Conservation (phyloP, 352 stramenopile genomes). For the Phytophthora agathidicida region DNA sequence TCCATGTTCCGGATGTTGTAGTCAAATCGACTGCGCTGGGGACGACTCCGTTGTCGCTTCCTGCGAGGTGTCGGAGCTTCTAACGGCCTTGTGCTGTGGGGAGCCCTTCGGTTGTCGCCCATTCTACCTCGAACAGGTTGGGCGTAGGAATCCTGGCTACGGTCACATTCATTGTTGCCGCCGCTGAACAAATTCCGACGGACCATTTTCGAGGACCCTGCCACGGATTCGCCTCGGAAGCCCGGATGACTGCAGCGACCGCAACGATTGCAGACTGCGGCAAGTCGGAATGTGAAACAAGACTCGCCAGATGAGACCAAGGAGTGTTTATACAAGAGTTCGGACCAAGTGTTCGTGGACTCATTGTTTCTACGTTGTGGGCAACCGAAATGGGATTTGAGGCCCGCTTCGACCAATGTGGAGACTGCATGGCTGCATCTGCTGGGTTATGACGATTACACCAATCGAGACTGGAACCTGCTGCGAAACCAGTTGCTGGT, state of each 20-base stretch:
- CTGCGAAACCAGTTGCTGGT: constrained; percentile 22
- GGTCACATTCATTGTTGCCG: constrained; percentile 1
- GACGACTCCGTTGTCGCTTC: constrained; percentile 11
- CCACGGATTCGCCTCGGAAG: constrained; percentile 8
- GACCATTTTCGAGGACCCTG: constrained; percentile 16
- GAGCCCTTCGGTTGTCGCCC: constrained; percentile 12
- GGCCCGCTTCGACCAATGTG: constrained; percentile 12
- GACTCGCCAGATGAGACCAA: constrained; percentile 17
- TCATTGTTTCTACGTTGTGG: constrained; percentile 28
- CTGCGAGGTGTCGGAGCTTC: constrained; percentile 8
- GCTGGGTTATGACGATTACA: constrained; percentile 11
- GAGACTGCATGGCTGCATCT: constrained; percentile 15
- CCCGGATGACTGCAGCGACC: neutral
- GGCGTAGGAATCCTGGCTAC: constrained; percentile 3
- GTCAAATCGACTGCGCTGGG: constrained; percentile 11
- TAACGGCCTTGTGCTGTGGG: constrained; percentile 9
- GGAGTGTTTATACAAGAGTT: constrained; percentile 5
- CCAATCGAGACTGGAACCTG: constrained; percentile 22
- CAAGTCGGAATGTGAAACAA: constrained; percentile 22
- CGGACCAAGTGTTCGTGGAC: constrained; percentile 24
- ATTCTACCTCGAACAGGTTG: constrained; percentile 10
- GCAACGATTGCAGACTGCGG: constrained; percentile 15
- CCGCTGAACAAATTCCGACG: constrained; percentile 17
- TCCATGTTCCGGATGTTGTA: constrained; percentile 11
- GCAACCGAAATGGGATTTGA: constrained; percentile 19